Base-by-base conservation (phyloP, 1,284 basidiomycete species). In the Apiotrichum gamsii region DNA sequence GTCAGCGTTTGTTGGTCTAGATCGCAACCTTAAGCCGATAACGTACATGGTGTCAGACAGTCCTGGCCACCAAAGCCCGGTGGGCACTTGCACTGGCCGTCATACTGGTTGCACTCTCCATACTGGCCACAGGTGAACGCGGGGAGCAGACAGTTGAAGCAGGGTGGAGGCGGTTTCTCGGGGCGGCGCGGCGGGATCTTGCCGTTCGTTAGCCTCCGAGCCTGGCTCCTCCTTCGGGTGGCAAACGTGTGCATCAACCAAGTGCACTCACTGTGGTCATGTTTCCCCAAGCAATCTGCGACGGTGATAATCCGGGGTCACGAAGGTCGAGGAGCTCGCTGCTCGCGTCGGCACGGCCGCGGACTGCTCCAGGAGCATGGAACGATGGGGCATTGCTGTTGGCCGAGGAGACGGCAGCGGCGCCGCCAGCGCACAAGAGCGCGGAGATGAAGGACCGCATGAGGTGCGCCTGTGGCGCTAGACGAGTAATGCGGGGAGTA, bases 11-110 rank as follows among this genome's bases (percentile, higher is more conserved):
- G n/a, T n/a, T 28, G 38, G 39, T 16, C 14, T 9, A 19, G 18
- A n/a, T n/a, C n/a, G n/a, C n/a, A n/a, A n/a, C n/a, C n/a, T n/a
- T n/a, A n/a, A n/a, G n/a, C n/a, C n/a, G n/a, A n/a, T 34, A 5
- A 78, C 85, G 48, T 71, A 88, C 87, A 81, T 18, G 88, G 88
- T 6, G 81, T 80, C 48, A 90, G 70, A 70, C 90, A 94, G 67
- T 93, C 89, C 33, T 89, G 84, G 0, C 90, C 90, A 14, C 88
- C 87, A 78, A 89, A 95, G 32, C 90, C 90, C 40, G 85, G 77
- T 0, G 88, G 88, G 68, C 90, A 95, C 64, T 85, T 81, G 71
- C 90, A 95, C 62, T 90, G 87, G 0, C 90, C 90, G 65, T 93
- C 84, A 66, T 85, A 93, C 39, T 80, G 76, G 68, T 88, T 85